Evolutionary conservation across 768 basidiomycete species (phyloP), one percentile per base, ranked within the genome.

Genomic region (Nevesoporus exiguus): DNA sequence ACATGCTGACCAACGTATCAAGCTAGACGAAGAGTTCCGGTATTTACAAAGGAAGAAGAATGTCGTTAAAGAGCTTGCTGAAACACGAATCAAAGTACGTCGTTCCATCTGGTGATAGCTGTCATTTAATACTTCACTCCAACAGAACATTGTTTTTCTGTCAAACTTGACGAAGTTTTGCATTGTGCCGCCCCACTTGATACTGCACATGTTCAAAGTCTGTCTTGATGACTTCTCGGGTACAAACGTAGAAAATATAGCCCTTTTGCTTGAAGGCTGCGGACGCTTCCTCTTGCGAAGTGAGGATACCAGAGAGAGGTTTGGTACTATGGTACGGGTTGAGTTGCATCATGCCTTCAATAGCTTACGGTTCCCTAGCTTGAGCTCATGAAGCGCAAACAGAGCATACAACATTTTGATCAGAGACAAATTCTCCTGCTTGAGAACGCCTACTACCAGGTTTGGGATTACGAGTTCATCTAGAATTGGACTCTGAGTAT

Each of bases 371-470:
- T 55, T 48, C 7, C 44, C 42, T 54, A 95, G 92, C 77, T 99
- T 33, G 97, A 98, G 63, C 75, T 97, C 27, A 93, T 98, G 91
- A 82, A 88, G 54, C 83, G 96, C 41, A 98, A 98, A 74, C 94
- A 97, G 78, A 87, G 79, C 51, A 80, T 93, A 76, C 86, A 93
- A 59, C 93, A 98, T 66, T 83, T 99, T 31, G 97, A 98, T 70
- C 88, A 92, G 65, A 78, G 94, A 17, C 93, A 98, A 65, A 74
- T 86, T 7, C 79, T 98, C 15, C 74, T 98, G 57, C 80, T 99
- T 29, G 97, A 98, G 71, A 99, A 99, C 68, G 97, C 97, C 0
- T 99, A 97, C 69, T 98, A 98, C 69, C 94, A 94, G 81, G 93
- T 93, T 57, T 46, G 58, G 41, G 51, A 17, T 41, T 24, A 7